These are phyloP conservation scores for Cardamine occulta DNA, from an alignment of 345 rosid genomes.

Conservation along the genomic window DNA sequence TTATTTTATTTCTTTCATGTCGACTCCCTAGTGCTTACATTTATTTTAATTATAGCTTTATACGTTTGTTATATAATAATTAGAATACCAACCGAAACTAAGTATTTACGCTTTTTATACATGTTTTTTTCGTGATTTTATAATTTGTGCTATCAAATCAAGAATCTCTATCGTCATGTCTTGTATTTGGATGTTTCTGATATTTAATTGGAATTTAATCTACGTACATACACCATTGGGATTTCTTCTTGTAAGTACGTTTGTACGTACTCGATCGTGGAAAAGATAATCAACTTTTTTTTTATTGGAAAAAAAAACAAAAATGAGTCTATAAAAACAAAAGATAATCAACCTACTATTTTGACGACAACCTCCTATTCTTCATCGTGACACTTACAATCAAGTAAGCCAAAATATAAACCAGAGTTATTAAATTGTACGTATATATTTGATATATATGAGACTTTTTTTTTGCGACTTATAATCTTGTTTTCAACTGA, in stretches of 20 bases:
- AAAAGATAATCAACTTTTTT: neutral
- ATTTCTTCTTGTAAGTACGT: slow-evolving; percentile 30
- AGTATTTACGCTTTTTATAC: slow-evolving; percentile 1
- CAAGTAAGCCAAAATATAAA: slow-evolving; percentile 12
- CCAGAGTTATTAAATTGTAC: neutral
- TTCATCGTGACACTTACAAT: neutral
- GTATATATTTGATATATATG: neutral
- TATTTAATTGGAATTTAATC: slow-evolving; percentile 17
- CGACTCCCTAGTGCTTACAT: slow-evolving; percentile 7
- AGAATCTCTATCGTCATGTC: slow-evolving; percentile 34
- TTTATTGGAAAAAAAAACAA: neutral
- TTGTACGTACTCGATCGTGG: slow-evolving; percentile 27
- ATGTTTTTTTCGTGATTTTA: neutral
- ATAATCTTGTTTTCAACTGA: neutral
- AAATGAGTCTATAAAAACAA: too few species aligned
- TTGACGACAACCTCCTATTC: slow-evolving; percentile 7
- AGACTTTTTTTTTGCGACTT: neutral
- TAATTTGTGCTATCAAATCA: slow-evolving; percentile 23
- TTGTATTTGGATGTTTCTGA: slow-evolving; percentile 28
- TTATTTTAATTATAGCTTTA: neutral
- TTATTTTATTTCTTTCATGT: neutral
- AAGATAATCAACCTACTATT: too few species aligned
- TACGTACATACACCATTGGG: slow-evolving; percentile 17
- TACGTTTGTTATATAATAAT: neutral
- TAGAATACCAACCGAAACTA: slow-evolving; percentile 24